Percentiles rank a stretch among this genome's conserved stretches.
phyloP scores from a whole-genome alignment of 2,329 filamentous ascomycete species.

The Fusarium musae region DNA sequence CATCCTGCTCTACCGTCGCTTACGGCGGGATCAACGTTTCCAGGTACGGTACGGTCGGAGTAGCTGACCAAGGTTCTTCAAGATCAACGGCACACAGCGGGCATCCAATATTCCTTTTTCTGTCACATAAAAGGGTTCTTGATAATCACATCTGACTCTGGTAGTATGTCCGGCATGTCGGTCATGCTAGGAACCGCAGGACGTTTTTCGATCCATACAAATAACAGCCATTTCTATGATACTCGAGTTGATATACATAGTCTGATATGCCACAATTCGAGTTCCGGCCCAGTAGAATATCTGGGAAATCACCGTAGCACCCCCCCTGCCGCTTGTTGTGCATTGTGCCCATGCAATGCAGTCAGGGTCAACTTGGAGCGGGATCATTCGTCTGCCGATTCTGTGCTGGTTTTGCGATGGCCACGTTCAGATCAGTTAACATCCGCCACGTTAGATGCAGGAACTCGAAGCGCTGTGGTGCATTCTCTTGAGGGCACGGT shows the following conservation, averaged over 20 bases:
- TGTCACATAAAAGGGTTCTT: conserved; percentile 9
- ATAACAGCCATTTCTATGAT: neutral
- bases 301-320: neutral
- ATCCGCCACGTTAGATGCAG: conserved; percentile 46
- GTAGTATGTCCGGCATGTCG: neutral
- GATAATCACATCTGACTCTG: conserved; percentile 4
- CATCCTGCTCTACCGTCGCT: conserved; percentile 36
- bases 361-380: conserved; percentile 27
- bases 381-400: conserved; percentile 31
- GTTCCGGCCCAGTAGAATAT: neutral
- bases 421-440: conserved; percentile 40
- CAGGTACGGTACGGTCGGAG: conserved; percentile 9
- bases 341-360: conserved; percentile 18
- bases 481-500: conserved; percentile 25
- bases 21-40: conserved; percentile 42
- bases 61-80: conserved; percentile 2
- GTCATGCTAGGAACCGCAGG: neutral
- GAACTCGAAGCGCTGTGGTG: conserved; percentile 40
- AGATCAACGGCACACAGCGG: conserved; percentile 11
- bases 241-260: neutral
- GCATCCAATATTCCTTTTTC: conserved; percentile 17
- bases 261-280: neutral
- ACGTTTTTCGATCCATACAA: neutral
- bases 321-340: conserved; percentile 9
- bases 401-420: conserved; percentile 24